Percentiles rank a stretch among this genome's conserved stretches.
phyloP scores from a whole-genome alignment of 768 basidiomycete genomes.

The Podaxis sp. region DNA sequence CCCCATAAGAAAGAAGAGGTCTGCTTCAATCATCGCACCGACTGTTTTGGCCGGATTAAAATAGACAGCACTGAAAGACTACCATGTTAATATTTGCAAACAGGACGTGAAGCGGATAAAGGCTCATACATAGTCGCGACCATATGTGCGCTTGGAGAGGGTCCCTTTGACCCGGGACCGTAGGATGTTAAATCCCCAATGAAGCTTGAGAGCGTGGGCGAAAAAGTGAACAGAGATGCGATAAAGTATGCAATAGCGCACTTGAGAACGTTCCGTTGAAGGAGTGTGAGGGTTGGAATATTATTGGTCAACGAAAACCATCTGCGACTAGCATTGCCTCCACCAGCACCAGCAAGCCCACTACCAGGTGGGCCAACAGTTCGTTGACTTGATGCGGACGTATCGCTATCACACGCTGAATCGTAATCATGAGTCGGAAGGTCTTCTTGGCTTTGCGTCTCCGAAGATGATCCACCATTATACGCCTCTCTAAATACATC shows the following conservation, averaged over 20 bases:
- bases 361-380: not conserved
- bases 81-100: not conserved
- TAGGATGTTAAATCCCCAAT: slow-evolving; percentile 58
- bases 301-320: slow-evolving; percentile 6
- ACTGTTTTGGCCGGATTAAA: slow-evolving; percentile 92
- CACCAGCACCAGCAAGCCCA: not conserved
- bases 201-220: slow-evolving; percentile 63
- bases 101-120: not conserved
- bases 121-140: slow-evolving; percentile 81
- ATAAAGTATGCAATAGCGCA: slow-evolving; percentile 90
- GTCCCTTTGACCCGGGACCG: slow-evolving; percentile 44
- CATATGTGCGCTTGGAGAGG: slow-evolving; percentile 83
- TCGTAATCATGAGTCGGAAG: slow-evolving; percentile 3
- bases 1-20: slow-evolving; percentile 71
- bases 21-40: slow-evolving; percentile 91
- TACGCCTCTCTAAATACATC: not conserved
- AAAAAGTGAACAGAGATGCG: slow-evolving; percentile 90
- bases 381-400: not conserved
- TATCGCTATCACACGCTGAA: slow-evolving; percentile 7
- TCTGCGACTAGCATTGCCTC: not conserved
- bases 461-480: not conserved
- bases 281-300: slow-evolving; percentile 37
- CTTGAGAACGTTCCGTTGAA: slow-evolving; percentile 78
- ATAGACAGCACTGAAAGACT: slow-evolving; percentile 60
- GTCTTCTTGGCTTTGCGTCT: not conserved